phyloP scores from a whole-genome alignment of 371 early-diverging fungal species.

The Mortierella sp. region DNA sequence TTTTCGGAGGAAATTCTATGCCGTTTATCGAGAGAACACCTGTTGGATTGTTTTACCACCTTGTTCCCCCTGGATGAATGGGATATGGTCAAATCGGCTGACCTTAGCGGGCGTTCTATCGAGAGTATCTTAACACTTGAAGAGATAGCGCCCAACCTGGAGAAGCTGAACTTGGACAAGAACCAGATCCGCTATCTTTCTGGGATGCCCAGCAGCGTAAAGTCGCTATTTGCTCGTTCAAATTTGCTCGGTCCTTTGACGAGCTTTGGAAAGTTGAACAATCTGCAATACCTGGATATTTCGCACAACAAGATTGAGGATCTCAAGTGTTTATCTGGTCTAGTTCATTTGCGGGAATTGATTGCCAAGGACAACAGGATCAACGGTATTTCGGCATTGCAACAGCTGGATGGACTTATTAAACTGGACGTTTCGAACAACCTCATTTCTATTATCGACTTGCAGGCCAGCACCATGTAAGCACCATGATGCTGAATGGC shows the following conservation, averaged over 20 bases:
- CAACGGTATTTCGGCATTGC: constrained; percentile 55
- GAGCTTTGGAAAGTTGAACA: constrained; percentile 51
- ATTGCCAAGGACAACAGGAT: constrained; percentile 62
- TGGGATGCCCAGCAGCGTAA: constrained; percentile 42
- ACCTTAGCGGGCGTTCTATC: constrained; percentile 32
- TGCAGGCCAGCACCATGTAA: constrained; percentile 55
- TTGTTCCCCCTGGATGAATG: constrained; percentile 32
- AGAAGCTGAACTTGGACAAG: constrained; percentile 37
- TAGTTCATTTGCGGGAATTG: constrained; percentile 56
- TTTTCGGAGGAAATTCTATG: constrained; percentile 34
- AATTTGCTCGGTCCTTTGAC: constrained; percentile 54
- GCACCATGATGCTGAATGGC: constrained; percentile 8
- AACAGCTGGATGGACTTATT: constrained; percentile 55
- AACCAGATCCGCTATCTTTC: constrained; percentile 40
- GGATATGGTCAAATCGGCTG: constrained; percentile 43
- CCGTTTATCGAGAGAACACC: constrained; percentile 26
- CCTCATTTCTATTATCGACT: constrained; percentile 51
- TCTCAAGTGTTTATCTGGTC: constrained; percentile 52
- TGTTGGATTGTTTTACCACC: constrained; percentile 11
- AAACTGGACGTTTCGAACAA: constrained; percentile 59
- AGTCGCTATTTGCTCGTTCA: constrained; percentile 36
- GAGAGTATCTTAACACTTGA: constrained; percentile 36
- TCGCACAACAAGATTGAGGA: constrained; percentile 59
- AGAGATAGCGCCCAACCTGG: constrained; percentile 27
- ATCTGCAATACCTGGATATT: constrained; percentile 60